Evolutionary conservation across 352 stramenopile species (phyloP).

Genomic region (Nothophytophthora sp.): DNA sequence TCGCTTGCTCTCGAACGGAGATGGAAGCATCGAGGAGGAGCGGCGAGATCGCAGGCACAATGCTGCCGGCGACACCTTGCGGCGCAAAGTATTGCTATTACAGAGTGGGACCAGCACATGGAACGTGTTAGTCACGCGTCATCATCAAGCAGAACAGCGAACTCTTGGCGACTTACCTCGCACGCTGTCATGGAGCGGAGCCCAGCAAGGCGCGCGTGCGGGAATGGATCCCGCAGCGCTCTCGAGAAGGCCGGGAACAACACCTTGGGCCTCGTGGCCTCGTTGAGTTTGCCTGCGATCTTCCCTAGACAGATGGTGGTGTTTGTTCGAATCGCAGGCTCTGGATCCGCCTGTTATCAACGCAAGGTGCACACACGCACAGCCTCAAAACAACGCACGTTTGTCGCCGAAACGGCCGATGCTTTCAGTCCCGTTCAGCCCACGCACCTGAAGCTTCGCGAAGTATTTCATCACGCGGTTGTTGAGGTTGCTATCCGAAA

Average conservation of each 20-base stretch:
- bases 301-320: conserved; percentile 93
- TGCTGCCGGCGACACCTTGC: conserved; percentile 66
- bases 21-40: conserved; percentile 81
- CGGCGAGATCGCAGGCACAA: conserved; percentile 76
- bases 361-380: too few species aligned
- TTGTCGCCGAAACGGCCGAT: too few species aligned
- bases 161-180: conserved; percentile 43
- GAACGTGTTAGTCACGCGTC: conserved; percentile 4
- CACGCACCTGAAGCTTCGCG: conserved; percentile 83
- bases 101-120: neutral
- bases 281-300: conserved; percentile 86
- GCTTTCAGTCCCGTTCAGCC: too few species aligned
- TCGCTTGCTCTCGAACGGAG: conserved; percentile 77
- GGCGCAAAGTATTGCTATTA: conserved; percentile 73
- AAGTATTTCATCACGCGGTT: conserved; percentile 93
- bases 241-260: conserved; percentile 87
- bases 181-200: conserved; percentile 81
- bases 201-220: conserved; percentile 85
- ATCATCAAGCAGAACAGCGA: neutral
- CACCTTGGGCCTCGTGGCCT: conserved; percentile 86
- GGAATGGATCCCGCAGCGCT: conserved; percentile 87
- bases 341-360: conserved; percentile 83
- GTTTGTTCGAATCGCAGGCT: conserved; percentile 93
- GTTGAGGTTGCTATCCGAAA: conserved; percentile 91
- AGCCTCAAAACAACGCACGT: too few species aligned